These are phyloP conservation scores for Hypoxylon sp. DNA, from an alignment of 2,329 filamentous ascomycete genomes.

Conservation along the genomic window DNA sequence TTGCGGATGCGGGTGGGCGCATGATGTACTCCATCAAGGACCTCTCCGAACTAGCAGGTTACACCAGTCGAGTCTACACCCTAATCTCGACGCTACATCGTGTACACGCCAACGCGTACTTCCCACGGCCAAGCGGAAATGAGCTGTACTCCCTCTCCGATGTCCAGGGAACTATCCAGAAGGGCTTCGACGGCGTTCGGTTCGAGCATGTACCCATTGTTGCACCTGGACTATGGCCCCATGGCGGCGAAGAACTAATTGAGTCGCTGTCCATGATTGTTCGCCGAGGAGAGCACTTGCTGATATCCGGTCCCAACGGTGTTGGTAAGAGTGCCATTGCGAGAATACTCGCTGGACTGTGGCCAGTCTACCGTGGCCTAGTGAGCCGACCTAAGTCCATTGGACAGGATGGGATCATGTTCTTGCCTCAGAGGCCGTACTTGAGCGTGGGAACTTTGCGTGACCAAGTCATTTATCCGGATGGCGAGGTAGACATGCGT, in stretches of 20 bases:
- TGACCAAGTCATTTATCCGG: constrained; percentile 98
- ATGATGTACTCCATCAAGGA: constrained; percentile 99
- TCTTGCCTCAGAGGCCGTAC: constrained; percentile 93
- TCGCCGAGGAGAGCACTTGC: constrained; percentile 88
- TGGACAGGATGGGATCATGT: constrained; percentile 96
- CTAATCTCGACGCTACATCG: constrained; percentile 94
- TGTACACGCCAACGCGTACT: constrained; percentile 91
- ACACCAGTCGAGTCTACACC: constrained; percentile 96
- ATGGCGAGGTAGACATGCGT: constrained; percentile 94
- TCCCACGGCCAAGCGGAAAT: constrained; percentile 72
- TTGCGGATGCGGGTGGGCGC: constrained; percentile 93
- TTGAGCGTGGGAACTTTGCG: constrained; percentile 91
- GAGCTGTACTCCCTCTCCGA: constrained; percentile 93
- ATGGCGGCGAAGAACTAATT: constrained; percentile 90
- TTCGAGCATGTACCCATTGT: constrained; percentile 94
- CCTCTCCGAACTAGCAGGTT: constrained; percentile 92
- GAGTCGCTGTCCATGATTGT: constrained; percentile 92
- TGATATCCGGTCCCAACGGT: constrained; percentile 95
- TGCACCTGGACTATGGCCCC: constrained; percentile 87
- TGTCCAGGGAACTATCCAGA: constrained; percentile 92
- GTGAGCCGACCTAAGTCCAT: constrained; percentile 86
- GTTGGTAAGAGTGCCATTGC: constrained; percentile 92
- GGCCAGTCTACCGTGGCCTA: constrained; percentile 93
- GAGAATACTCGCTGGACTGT: constrained; percentile 89
- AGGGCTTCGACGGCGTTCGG: constrained; percentile 93